Evolutionary conservation across 495 filamentous ascomycete species (phyloP), one percentile per base, ranked within the genome.

Genomic region (Bathelium albidoporum): DNA sequence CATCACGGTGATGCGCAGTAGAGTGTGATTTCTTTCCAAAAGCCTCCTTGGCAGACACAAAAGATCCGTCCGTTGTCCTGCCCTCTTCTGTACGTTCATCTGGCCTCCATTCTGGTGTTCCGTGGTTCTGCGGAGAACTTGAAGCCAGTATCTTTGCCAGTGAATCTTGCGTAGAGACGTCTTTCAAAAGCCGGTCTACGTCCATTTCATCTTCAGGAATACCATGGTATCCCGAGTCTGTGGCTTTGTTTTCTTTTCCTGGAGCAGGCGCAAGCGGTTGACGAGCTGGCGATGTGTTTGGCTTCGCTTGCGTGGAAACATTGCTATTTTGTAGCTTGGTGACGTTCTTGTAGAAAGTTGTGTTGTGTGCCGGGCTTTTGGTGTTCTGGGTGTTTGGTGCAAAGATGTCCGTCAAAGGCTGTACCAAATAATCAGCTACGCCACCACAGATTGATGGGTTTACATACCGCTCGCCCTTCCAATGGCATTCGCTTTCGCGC

Each of bases 351-450:
- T 66, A 63, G 52, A 66, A 70, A n/a, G 69, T 55, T 16, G 66
- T 69, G 20, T 62, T 61, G 16, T 71, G 69, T 7, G 68, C 65
- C 11, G 72, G 70, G 62, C 66, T 74, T 11, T 39, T 59, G 7
- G 26, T 43, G 29, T 61, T 45, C 55, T 72, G 66, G 22, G 69
- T 55, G 60, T 85, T 79, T 9, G 79, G 75, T n/a, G 81, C 80
- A 69, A 96, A 95, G 22, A 96, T 85, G 71, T 95, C 86, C 60
- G 87, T 87, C 39, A 95, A 77, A 44, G 90, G 91, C 91, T 97
- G 67, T 64, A 66, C 43, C 55, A 26, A 18, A 18, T 43, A 2
- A 68, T 66, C 32, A 32, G 59, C 14, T 31, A 58, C 58, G 18
- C 14, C 32, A 55, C 0, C 32, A 1, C 28, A 61, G 34, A 44